Evolutionary conservation across 1,284 basidiomycete species (phyloP).

Genomic region (Ganoderma sinense): DNA sequence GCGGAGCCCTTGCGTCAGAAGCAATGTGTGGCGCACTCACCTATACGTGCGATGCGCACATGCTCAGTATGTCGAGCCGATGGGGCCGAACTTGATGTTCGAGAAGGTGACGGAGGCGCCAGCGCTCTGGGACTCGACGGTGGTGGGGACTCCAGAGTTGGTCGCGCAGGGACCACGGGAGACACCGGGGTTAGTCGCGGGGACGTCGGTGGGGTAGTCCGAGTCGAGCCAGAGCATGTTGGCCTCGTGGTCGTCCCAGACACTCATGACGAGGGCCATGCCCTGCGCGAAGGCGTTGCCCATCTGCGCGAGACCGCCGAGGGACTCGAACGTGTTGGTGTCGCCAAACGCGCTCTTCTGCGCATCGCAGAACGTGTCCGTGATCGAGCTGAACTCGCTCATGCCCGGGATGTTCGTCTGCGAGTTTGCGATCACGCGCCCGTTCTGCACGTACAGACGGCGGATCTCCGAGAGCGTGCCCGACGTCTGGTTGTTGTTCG

Average conservation of each 20-base stretch:
- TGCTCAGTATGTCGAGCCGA: conserved; percentile 41
- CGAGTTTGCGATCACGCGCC: conserved; percentile 56
- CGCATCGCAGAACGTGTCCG: conserved; percentile 44
- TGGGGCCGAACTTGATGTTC: conserved; percentile 46
- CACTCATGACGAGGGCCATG: conserved; percentile 60
- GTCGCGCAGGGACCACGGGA: conserved; percentile 46
- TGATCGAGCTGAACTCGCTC: conserved; percentile 44
- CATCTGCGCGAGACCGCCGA: conserved; percentile 55
- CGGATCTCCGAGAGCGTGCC: conserved; percentile 60
- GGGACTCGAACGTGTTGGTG: conserved; percentile 51
- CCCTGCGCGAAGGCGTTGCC: conserved; percentile 52
- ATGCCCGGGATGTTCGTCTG: conserved; percentile 53
- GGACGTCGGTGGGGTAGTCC: conserved; percentile 43
- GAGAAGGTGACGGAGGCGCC: conserved; percentile 42
- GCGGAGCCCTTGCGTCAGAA: not conserved
- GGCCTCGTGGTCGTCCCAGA: conserved; percentile 54
- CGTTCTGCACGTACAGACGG: conserved; percentile 61
- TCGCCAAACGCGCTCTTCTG: conserved; percentile 50
- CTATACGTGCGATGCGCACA: conserved; percentile 6
- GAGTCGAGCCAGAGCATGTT: conserved; percentile 51
- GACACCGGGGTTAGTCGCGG: conserved; percentile 44
- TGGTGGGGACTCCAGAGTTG: conserved; percentile 42
- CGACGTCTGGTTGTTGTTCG: conserved; percentile 50
- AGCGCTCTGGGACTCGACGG: conserved; percentile 38
- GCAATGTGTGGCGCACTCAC: not conserved